Evolutionary conservation across 1,284 basidiomycete species (phyloP).

Genomic region (Heterobasidion irregulare): DNA sequence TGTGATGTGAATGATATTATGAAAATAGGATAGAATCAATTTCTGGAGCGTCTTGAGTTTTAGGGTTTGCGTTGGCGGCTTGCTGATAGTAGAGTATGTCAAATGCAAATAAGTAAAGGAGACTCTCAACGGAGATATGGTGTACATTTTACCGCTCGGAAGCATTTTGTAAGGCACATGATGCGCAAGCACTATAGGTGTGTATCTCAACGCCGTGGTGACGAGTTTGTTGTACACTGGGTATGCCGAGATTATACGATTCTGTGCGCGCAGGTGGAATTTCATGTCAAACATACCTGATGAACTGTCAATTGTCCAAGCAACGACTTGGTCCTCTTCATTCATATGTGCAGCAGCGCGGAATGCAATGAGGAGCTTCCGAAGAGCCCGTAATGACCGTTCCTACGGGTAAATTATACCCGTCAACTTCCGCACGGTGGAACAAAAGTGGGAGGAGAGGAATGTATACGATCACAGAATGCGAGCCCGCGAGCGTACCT

Average conservation of each 20-base stretch:
- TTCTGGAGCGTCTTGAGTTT: slow-evolving; percentile 82
- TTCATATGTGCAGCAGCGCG: slow-evolving; percentile 85
- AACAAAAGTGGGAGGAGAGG: not conserved
- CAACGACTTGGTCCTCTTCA: slow-evolving; percentile 70
- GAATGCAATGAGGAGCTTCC: slow-evolving; percentile 85
- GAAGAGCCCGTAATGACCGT: slow-evolving; percentile 78
- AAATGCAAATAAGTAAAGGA: not conserved
- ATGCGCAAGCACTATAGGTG: slow-evolving; percentile 82
- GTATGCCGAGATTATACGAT: slow-evolving; percentile 2
- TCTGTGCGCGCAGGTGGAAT: not conserved
- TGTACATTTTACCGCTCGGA: slow-evolving; percentile 79
- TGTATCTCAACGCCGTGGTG: slow-evolving; percentile 82
- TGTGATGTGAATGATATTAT: slow-evolving; percentile 76
- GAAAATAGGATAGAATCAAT: slow-evolving; percentile 83
- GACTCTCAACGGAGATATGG: slow-evolving; percentile 2
- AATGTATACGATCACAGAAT: not conserved
- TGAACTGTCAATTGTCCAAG: slow-evolving; percentile 78
- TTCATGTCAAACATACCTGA: slow-evolving; percentile 36
- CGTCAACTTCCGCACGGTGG: not conserved
- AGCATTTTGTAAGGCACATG: slow-evolving; percentile 86
- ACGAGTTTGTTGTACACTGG: slow-evolving; percentile 91
- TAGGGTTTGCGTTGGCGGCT: slow-evolving; percentile 65
- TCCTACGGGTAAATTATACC: slow-evolving; percentile 38
- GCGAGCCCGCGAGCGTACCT: slow-evolving; percentile 41
- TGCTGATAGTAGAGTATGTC: slow-evolving; percentile 37